Base-by-base conservation (phyloP, 1,139 yeast species). In the Hemisphaericaspora xylanilytica region DNA sequence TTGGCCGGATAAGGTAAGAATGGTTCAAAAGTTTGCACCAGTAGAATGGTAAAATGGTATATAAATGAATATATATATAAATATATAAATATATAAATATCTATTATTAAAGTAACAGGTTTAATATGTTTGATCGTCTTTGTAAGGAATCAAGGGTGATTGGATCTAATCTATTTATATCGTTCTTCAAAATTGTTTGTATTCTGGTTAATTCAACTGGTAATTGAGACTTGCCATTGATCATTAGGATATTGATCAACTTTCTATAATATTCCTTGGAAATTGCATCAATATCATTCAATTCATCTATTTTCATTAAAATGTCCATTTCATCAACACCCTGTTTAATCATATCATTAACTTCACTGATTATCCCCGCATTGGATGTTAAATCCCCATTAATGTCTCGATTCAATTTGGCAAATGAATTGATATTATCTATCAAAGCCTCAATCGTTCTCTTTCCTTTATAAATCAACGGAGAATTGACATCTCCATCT, bases 1-100 rank as follows among this genome's bases (percentile, higher is more conserved):
- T 4, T 83, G 85, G 74, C 85, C 92, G 0, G 81, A 81, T 11
- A 63, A 79, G 42, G 73, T 84, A n/a, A 67, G 96, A 49, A 68
- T 78, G 27, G 81, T 78, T 9, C 81, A 79, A 49, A 76, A 71
- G 53, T 72, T 67, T 43, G 65, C 67, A 40, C 68, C 77, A 0
- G 63, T 80, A 7, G 73, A 66, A 22, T 82, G 89, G 88, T 81
- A 37, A 26, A 20, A 14, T 10, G n/a, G n/a, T 22, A n/a, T n/a
- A n/a, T n/a, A n/a, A n/a, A n/a, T n/a, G n/a, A n/a, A n/a, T n/a
- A n/a, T n/a, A n/a, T n/a, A n/a, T n/a, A n/a, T n/a, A n/a, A n/a
- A n/a, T n/a, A n/a, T n/a, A n/a, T n/a, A n/a, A n/a, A n/a, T n/a
- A n/a, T n/a, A n/a, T n/a, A n/a, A n/a, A n/a, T n/a, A n/a, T n/a